phyloP scores from a whole-genome alignment of 2,329 filamentous ascomycete species.

The Neonectria magnoliae region DNA sequence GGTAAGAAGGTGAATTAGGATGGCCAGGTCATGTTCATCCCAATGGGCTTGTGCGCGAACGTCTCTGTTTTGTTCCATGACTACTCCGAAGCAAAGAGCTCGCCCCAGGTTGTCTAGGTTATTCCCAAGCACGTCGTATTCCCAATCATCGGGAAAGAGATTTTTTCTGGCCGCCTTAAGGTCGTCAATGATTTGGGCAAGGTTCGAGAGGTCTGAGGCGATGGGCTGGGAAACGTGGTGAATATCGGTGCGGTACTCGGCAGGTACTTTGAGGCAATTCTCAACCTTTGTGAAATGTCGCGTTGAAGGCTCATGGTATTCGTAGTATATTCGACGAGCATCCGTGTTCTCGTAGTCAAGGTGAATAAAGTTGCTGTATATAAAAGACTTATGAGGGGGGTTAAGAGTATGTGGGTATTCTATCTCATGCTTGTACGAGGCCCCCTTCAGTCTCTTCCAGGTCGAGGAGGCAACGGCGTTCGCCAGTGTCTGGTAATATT shows the following conservation, averaged over 20 bases:
- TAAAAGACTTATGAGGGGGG: neutral
- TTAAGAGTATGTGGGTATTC: neutral
- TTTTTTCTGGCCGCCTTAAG: slow-evolving; percentile 3
- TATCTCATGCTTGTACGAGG: neutral
- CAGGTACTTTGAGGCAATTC: slow-evolving; percentile 23
- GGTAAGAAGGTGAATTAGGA: slow-evolving; percentile 20
- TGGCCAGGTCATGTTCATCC: slow-evolving; percentile 25
- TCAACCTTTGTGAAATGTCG: slow-evolving; percentile 17
- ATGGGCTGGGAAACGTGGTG: slow-evolving; percentile 27
- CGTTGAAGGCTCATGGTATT: slow-evolving; percentile 9
- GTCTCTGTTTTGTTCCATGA: slow-evolving; percentile 3
- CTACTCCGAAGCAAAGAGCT: slow-evolving; percentile 28
- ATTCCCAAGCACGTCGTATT: neutral
- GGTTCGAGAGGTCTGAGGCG: slow-evolving; percentile 24
- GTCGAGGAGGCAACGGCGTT: neutral
- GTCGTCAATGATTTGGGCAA: slow-evolving; percentile 17
- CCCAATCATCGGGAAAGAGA: slow-evolving; percentile 21
- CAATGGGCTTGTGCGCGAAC: slow-evolving; percentile 10
- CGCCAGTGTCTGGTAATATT: slow-evolving; percentile 17
- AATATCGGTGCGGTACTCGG: slow-evolving; percentile 21
- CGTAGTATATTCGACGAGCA: slow-evolving; percentile 18
- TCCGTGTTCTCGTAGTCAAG: slow-evolving; percentile 20
- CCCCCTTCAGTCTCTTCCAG: slow-evolving; percentile 13
- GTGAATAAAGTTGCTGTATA: slow-evolving; percentile 1
- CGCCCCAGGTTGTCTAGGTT: slow-evolving; percentile 15